These are phyloP conservation scores for Corinectria fuckeliana DNA, from an alignment of 2,329 filamentous ascomycete genomes.

Conservation along the genomic window DNA sequence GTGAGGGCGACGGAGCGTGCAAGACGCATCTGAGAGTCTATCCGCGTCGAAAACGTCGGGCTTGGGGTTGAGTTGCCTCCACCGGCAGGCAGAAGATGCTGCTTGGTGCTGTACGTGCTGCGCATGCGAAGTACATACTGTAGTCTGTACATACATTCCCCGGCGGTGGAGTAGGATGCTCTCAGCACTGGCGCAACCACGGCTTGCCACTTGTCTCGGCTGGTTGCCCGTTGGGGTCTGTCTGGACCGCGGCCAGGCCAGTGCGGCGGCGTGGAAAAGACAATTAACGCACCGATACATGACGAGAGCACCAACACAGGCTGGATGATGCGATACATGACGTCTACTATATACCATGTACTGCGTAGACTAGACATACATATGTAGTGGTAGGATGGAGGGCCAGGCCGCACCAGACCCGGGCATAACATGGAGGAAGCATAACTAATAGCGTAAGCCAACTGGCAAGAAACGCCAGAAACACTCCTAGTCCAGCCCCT, in stretches of 20 bases:
- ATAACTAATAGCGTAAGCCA: neutral
- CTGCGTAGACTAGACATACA: constrained; percentile 20
- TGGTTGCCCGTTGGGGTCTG: constrained; percentile 9
- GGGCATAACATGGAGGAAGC: constrained; percentile 18
- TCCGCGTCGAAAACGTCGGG: constrained; percentile 2
- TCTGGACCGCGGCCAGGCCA: constrained; percentile 24
- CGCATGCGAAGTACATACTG: too few species aligned
- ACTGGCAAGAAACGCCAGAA: neutral
- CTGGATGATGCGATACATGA: constrained; percentile 26
- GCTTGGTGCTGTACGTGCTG: neutral
- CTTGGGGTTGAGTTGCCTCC: neutral
- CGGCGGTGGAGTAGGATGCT: constrained; percentile 19
- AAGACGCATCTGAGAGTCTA: neutral
- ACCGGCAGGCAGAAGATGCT: constrained; percentile 1
- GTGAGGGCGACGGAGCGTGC: constrained; percentile 2
- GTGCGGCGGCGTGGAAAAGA: constrained; percentile 18
- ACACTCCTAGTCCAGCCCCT: neutral
- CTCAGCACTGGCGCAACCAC: constrained; percentile 27
- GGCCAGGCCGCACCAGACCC: constrained; percentile 12
- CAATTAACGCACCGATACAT: constrained; percentile 6
- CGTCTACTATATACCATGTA: too few species aligned
- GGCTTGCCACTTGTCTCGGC: constrained; percentile 24
- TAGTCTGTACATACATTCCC: neutral
- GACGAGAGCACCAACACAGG: constrained; percentile 9
- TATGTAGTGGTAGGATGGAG: too few species aligned